Evolutionary conservation across 2,329 filamentous ascomycete species (phyloP), one percentile per base, ranked within the genome.

Genomic region (Aspergillus pseudoviridinutans): DNA sequence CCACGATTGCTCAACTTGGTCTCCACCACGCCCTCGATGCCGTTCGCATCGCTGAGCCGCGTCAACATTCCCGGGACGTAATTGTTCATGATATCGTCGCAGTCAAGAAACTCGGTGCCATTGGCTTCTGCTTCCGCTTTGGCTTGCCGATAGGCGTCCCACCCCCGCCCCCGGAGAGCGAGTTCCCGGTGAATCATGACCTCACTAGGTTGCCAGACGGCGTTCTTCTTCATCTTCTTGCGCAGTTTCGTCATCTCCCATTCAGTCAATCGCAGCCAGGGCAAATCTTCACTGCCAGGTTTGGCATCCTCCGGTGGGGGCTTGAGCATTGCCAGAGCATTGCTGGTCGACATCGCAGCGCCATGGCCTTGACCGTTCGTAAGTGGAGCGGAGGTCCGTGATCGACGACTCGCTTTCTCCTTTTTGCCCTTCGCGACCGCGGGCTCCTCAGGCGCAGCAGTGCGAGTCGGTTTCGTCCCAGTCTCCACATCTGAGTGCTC

Each of bases 181-280:
- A 88, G 77, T 70, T 87, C 84, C 32, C 85, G 81, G 56, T 83
- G 79, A 50, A 87, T 85, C 85, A 88, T 88, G 10, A 86, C 84
- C 59, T 85, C 83, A 61, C 84, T 87, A 0, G 85, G 85, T 49
- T 84, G 82, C 85, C 85, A 88, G n/a, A 86, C 80, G 5, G 84
- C 84, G 61, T 88, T 88, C 76, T 88, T 88, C 76, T 88, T 88
- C 85, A 88, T 88, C 63, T 84, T 81, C 71, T 87, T 87, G 53
- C 85, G 79, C 25, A 88, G 71, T 53, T 82, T 84, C 4, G 84
- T 85, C 84, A 88, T 86, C 66, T 88, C 85, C 75, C 82, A 88
- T 63, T 87, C 85, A 2, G 85, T 87, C 60, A 88, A 73, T 57
- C 84, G 83, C 64, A 84, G 77, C 85, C 85, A 88, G 1, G 85